These are phyloP conservation scores for Torrubiella hemipterigena DNA, from an alignment of 2,329 filamentous ascomycete species.

Conservation along the genomic window DNA sequence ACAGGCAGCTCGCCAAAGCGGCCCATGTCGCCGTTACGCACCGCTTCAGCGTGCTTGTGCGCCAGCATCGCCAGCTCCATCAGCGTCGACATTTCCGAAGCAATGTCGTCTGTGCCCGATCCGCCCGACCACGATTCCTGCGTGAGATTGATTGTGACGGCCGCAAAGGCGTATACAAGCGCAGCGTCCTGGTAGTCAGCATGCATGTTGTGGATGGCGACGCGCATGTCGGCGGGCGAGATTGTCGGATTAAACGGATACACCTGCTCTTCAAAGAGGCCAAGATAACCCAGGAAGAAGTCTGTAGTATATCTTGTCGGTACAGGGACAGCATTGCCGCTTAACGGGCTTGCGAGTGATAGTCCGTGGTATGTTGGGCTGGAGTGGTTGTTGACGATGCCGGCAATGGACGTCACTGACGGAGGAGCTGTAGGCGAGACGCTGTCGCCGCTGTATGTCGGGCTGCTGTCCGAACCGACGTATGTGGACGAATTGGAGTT, in stretches of 20 bases:
- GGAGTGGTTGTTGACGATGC: conserved; percentile 11
- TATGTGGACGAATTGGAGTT: not conserved
- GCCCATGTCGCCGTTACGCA: conserved; percentile 20
- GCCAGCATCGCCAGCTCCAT: conserved; percentile 10
- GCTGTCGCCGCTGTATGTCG: conserved; percentile 3
- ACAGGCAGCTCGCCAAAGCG: conserved; percentile 26
- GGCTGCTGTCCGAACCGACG: not conserved
- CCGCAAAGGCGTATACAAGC: conserved; percentile 21
- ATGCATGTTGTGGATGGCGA: conserved; percentile 20
- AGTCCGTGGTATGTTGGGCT: conserved; percentile 3
- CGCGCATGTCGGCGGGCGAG: conserved; percentile 16
- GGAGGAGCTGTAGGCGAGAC: conserved; percentile 8
- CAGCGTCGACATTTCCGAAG: conserved; percentile 15
- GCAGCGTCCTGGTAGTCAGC: conserved; percentile 19
- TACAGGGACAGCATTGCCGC: no score
- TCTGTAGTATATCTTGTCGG: conserved; percentile 14
- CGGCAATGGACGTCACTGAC: conserved; percentile 13
- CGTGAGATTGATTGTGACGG: conserved; percentile 23
- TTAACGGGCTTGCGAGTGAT: not conserved
- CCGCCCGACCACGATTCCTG: conserved; percentile 16
- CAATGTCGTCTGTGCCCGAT: conserved; percentile 15
- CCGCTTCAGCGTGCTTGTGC: conserved; percentile 14
- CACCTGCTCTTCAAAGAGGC: conserved; percentile 21
- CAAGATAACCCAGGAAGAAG: conserved; percentile 20
- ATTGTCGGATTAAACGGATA: conserved; percentile 25